Evolutionary conservation across 352 stramenopile genomes (phyloP).

Genomic region (Plasmopara muralis): DNA sequence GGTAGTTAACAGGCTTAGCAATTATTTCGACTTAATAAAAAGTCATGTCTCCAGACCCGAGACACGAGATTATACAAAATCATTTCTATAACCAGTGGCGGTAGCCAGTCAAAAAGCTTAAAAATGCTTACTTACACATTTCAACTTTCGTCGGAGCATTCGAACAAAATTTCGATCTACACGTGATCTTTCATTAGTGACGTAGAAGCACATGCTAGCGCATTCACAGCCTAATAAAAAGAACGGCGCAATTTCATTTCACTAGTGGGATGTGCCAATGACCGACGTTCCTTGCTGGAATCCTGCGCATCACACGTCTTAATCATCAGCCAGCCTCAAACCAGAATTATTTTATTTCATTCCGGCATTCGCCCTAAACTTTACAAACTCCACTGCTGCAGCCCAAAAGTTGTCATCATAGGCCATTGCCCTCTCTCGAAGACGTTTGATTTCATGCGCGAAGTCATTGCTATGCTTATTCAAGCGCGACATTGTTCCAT

Average conservation of each 20-base stretch:
- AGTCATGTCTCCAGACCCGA: no score
- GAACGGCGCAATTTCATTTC: constrained; percentile 3
- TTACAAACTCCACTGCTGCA: constrained; percentile 5
- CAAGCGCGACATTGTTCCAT: constrained; percentile 8
- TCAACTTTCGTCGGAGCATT: not conserved
- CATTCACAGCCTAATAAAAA: constrained; percentile 8
- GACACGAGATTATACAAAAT: not conserved
- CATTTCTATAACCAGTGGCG: constrained; percentile 10
- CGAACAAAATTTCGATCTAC: not conserved
- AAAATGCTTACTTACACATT: constrained; percentile 9
- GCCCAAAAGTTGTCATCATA: constrained; percentile 3
- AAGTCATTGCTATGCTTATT: constrained; percentile 2
- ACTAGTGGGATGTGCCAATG: constrained; percentile 4
- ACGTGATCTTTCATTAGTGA: not conserved
- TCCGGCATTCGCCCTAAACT: constrained; percentile 2
- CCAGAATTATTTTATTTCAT: not conserved
- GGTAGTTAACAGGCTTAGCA: no score
- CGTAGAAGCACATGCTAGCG: not conserved
- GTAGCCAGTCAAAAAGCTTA: constrained; percentile 20
- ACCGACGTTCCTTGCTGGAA: not conserved
- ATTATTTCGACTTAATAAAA: no score
- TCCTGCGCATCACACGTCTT: constrained; percentile 2
- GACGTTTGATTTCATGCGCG: not conserved
- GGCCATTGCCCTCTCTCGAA: not conserved
- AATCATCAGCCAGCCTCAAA: constrained; percentile 1